phyloP scores from a whole-genome alignment of 2,329 filamentous ascomycete genomes.

The Fusarium denticulatum region DNA sequence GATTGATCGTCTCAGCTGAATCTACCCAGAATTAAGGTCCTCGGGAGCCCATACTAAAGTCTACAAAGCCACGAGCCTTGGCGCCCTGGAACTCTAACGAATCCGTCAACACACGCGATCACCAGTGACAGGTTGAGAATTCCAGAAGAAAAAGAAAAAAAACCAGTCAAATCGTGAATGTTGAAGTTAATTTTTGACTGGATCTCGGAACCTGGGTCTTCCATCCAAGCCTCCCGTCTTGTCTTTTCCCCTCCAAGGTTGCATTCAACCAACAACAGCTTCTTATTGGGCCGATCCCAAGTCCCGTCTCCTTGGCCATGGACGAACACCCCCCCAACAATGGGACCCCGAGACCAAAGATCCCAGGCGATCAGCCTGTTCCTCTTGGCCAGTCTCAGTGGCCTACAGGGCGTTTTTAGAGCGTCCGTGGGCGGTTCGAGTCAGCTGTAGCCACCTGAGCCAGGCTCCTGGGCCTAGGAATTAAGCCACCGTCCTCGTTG shows the following conservation, averaged over 20 bases:
- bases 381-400: constrained; percentile 16
- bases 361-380: constrained; percentile 13
- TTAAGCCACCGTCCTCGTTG: constrained; percentile 16
- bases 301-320: constrained; percentile 40
- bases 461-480: constrained; percentile 43
- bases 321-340: constrained; percentile 29
- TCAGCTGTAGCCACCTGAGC: constrained; percentile 40
- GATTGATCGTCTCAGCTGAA: constrained; percentile 3
- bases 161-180: not conserved
- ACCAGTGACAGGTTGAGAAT: not conserved
- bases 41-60: not conserved
- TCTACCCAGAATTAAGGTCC: not conserved
- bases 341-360: constrained; percentile 12
- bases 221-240: constrained; percentile 7
- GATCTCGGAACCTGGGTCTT: constrained; percentile 28
- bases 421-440: constrained; percentile 36
- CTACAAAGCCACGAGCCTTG: constrained; percentile 11
- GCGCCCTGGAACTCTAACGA: constrained; percentile 10
- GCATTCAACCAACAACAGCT: constrained; percentile 13
- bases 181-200: not conserved
- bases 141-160: constrained; percentile 6
- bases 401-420: constrained; percentile 13
- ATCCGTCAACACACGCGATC: not conserved
- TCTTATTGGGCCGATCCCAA: constrained; percentile 23
- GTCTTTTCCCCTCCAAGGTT: not conserved